Evolutionary conservation across 345 rosid genomes (phyloP).

Genomic region (Aquilaria sinensis): DNA sequence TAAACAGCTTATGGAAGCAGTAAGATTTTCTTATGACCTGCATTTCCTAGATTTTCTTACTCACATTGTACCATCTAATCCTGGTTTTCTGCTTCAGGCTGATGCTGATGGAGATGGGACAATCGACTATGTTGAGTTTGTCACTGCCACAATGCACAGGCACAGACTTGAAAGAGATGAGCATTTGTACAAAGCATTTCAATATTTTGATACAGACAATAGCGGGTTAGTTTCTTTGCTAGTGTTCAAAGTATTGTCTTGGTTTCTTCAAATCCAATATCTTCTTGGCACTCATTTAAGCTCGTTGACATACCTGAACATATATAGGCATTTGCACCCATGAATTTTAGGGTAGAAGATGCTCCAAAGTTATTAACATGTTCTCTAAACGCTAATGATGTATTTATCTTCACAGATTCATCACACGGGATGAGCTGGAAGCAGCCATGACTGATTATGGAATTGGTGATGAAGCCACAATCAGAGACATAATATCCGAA

Average conservation of each 20-base stretch:
- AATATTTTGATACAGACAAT: conserved; percentile 27
- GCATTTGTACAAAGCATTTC: conserved; percentile 28
- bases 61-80: too few relatives aligned
- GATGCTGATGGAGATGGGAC: conserved; percentile 38
- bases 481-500: conserved; percentile 25
- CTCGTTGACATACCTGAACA: not conserved
- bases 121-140: conserved; percentile 29
- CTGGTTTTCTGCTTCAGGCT: conserved; percentile 14
- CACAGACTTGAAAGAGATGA: conserved; percentile 31
- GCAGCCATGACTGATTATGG: conserved; percentile 27
- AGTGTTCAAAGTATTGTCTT: not conserved
- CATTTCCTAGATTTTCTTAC: not conserved
- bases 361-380: not conserved
- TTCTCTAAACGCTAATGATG: not conserved
- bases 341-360: not conserved
- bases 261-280: not conserved
- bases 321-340: not conserved
- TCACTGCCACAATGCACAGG: conserved; percentile 34
- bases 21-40: conserved; percentile 14
- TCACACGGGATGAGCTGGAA: conserved; percentile 30
- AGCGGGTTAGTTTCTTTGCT: conserved; percentile 20
- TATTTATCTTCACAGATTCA: conserved; percentile 15
- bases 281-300: too few relatives aligned
- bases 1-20: conserved; percentile 42
- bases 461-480: conserved; percentile 29